These are phyloP conservation scores for Boletus rubescentipes DNA, from an alignment of 768 basidiomycete genomes.

Conservation along the genomic window DNA sequence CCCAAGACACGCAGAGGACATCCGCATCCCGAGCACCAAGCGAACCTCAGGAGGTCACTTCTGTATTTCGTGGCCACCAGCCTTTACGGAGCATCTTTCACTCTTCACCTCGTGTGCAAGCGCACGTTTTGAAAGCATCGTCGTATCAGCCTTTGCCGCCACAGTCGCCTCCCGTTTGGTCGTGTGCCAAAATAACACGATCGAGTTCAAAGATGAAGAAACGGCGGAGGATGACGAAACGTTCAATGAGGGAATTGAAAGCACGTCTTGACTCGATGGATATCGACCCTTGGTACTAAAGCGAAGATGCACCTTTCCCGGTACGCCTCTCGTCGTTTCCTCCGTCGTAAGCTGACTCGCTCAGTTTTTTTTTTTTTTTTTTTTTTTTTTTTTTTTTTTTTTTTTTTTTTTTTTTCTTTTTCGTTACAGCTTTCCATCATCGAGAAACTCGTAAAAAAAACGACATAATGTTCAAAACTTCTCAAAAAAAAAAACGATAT, in stretches of 20 bases:
- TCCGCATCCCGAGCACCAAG: not conserved
- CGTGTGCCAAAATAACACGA: conserved; percentile 22
- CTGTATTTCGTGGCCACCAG: not conserved
- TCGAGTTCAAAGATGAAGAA: conserved; percentile 5
- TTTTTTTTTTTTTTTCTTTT: not conserved
- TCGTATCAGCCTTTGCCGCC: not conserved
- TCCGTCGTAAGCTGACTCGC: not conserved
- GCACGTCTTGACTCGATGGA: conserved; percentile 12
- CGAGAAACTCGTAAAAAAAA: conserved; percentile 3
- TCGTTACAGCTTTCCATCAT: not conserved
- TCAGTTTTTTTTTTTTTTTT: not conserved
- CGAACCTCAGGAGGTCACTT: not conserved
- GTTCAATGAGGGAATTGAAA: conserved; percentile 9
- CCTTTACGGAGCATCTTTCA: not conserved
- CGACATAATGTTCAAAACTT: not conserved
- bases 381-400: conserved; percentile 1
- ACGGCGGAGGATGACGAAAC: conserved; percentile 6
- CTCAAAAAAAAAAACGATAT: conserved; percentile 5
- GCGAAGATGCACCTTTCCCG: not conserved
- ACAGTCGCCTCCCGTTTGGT: conserved; percentile 4
- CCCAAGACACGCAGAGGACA: not conserved
- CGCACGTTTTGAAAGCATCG: not conserved
- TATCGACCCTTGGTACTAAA: conserved; percentile 8
- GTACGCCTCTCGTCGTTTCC: not conserved
- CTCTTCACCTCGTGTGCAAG: not conserved